These are phyloP conservation scores for Amaranthus hypochondriacus DNA, from an alignment of 148 eudicot genomes.

Conservation along the genomic window DNA sequence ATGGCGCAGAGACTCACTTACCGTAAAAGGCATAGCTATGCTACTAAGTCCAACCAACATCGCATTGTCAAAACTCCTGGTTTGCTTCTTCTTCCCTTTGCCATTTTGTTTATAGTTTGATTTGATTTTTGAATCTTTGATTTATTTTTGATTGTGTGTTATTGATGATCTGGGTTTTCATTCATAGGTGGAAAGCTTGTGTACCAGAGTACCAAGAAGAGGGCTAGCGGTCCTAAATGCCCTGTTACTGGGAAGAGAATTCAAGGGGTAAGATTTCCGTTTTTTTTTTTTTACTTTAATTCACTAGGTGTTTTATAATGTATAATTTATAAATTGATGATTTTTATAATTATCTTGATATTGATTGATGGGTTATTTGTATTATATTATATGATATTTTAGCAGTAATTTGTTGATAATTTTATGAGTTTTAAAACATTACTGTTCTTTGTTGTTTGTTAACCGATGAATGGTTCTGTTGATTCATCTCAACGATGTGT, in stretches of 20 bases:
- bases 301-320: no score
- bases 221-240: slow-evolving; percentile 71
- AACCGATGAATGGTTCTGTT: no score
- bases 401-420: no score
- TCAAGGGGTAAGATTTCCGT: slow-evolving; percentile 52
- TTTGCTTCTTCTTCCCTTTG: background rate
- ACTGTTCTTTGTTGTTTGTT: no score
- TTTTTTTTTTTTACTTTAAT: background rate
- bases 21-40: slow-evolving; percentile 56
- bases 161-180: background rate
- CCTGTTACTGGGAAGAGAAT: slow-evolving; percentile 83
- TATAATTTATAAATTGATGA: no score
- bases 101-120: background rate
- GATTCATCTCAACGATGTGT: no score
- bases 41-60: slow-evolving; percentile 64
- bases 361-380: no score
- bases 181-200: slow-evolving; percentile 54
- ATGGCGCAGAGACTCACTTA: slow-evolving; percentile 59
- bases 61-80: slow-evolving; percentile 65
- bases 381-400: no score
- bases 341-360: no score
- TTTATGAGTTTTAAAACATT: no score
- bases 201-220: slow-evolving; percentile 61
- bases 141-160: background rate
- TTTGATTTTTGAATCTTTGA: background rate